These are phyloP conservation scores for Boletus eberwhitei DNA, from an alignment of 768 basidiomycete species.

Conservation along the genomic window DNA sequence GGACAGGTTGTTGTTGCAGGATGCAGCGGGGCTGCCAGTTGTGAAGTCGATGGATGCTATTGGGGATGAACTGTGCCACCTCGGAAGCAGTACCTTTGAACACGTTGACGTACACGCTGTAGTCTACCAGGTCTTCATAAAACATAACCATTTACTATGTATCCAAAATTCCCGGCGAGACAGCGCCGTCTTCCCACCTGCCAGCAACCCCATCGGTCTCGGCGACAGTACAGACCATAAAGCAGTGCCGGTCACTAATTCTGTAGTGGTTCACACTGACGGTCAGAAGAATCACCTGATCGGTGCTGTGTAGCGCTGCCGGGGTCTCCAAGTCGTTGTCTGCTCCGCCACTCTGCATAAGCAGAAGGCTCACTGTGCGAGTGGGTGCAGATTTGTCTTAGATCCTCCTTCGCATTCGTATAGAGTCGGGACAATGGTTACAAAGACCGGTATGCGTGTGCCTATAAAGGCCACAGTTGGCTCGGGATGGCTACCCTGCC, in stretches of 20 bases:
- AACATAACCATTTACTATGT: not conserved
- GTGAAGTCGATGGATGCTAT: not conserved
- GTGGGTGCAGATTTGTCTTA: not conserved
- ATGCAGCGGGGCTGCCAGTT: not conserved
- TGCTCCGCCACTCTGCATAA: not conserved
- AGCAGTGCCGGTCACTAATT: not conserved
- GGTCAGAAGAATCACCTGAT: not conserved
- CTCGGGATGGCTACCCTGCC: not conserved
- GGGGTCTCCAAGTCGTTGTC: not conserved
- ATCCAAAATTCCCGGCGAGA: not conserved
- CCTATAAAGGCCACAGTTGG: not conserved
- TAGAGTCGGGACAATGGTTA: not conserved
- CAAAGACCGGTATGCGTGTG: not conserved
- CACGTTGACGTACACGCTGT: constrained; percentile 17
- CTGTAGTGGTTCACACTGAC: not conserved
- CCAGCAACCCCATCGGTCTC: not conserved
- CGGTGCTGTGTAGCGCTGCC: not conserved
- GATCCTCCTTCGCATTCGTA: not conserved
- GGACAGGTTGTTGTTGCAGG: constrained; percentile 4
- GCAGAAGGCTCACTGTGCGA: not conserved
- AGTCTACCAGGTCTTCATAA: not conserved
- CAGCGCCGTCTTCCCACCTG: not conserved
- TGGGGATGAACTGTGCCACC: not conserved
- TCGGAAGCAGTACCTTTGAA: constrained; percentile 1
- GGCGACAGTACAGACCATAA: not conserved